Percentiles rank a stretch among this genome's conserved stretches.
phyloP scores from a whole-genome alignment of 2,329 filamentous ascomycete genomes.

The Sphaerulina musiva region DNA sequence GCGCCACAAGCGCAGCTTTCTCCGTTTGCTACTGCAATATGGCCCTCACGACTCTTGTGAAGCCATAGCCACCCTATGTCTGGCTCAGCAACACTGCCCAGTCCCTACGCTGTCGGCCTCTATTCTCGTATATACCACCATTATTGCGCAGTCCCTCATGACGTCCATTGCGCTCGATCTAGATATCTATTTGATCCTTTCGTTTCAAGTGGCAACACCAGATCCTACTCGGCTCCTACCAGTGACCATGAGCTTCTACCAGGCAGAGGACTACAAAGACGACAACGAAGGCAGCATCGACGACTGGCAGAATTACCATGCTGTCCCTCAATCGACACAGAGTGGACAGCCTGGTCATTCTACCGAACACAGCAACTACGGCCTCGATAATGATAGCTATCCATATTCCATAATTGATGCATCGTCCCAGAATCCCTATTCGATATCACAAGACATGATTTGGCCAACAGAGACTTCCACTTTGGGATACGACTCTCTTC shows the following conservation, averaged over 20 bases:
- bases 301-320: constrained; percentile 11
- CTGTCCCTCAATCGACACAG: constrained; percentile 5
- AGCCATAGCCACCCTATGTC: constrained; percentile 15
- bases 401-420: constrained; percentile 4
- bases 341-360: neutral
- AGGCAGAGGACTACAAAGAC: constrained; percentile 11
- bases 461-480: constrained; percentile 12
- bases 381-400: neutral
- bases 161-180: constrained; percentile 9
- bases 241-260: constrained; percentile 19
- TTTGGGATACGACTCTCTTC: constrained; percentile 12
- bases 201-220: constrained; percentile 3
- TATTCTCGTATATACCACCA: constrained; percentile 6
- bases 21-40: constrained; percentile 10
- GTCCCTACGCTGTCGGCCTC: constrained; percentile 16
- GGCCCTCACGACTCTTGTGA: constrained; percentile 14
- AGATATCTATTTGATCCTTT: constrained; percentile 14
- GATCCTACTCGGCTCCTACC: constrained; percentile 14
- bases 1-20: constrained; percentile 14
- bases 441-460: constrained; percentile 14
- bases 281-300: constrained; percentile 9
- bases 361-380: constrained; percentile 1
- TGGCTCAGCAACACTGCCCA: constrained; percentile 17
- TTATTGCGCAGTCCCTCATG: constrained; percentile 12
- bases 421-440: constrained; percentile 11